Base-by-base conservation (phyloP, 169 alveolate genomes). In the Cryptosporidium bovis region DNA sequence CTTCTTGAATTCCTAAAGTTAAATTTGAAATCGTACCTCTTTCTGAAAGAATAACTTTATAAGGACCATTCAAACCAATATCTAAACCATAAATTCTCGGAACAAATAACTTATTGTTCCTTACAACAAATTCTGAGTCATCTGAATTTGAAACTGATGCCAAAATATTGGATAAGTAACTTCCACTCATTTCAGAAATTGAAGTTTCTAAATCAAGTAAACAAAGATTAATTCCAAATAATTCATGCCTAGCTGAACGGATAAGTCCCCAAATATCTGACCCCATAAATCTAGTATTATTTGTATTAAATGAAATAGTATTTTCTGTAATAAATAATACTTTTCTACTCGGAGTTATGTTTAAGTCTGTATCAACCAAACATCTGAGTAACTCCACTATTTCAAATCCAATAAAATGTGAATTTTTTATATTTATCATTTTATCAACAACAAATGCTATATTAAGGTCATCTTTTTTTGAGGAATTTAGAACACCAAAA, bases 1-100 rank as follows among this genome's bases (percentile, higher is more conserved):
- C 46, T 2, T 64, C 40, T 34, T 64, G 82, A 2, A 51, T 24
- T 18, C n/a, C 64, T 44, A 62, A 40, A 10, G 48, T 8, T 12
- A 77, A 77, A 77, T 77, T 77, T 12, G 87, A 56, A n/a, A 77
- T 34, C 46, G 87, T n/a, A 60, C 87, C 87, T 40, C 87, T 77
- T 60, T 77, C 87, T 12, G 48, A n/a, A 5, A 77, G 71, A n/a
- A 13, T 3, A 12, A 60, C 29, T n/a, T 36, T 50, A 18, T 36
- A 60, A 13, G 87, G 87, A 18, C 87, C 87, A 31, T 50, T 66
- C 24, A 12, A 8, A 27, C 34, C 31, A 18, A 67, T 48, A 60
- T 24, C 13, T 20, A 29, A 16, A 20, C 24, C 62, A 3, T 46
- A 44, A 40, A 77, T 36, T 34, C 87, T 65, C 6, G 87, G 77